A percentile compares a stretch with the other conserved stretches of the same genome.
Evolutionary conservation across 345 rosid species (phyloP).

Genomic region (Ceriops tagal): DNA sequence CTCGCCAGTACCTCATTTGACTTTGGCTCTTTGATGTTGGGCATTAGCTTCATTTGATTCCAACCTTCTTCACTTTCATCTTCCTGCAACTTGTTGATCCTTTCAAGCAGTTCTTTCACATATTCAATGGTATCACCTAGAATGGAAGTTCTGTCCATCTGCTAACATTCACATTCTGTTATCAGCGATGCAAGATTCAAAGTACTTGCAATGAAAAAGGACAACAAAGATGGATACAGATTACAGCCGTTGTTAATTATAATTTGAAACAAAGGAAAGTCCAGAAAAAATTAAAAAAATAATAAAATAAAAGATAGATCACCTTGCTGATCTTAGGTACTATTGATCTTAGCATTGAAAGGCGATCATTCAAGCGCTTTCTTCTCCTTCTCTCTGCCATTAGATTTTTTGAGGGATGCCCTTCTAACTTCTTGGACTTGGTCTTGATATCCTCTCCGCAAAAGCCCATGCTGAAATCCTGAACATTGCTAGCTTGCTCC

Average conservation of each 20-base stretch:
- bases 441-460: conserved; percentile 32
- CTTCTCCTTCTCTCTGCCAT: conserved; percentile 91
- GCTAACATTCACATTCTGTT: conserved; percentile 2
- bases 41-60: conserved; percentile 29
- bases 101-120: conserved; percentile 46
- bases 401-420: conserved; percentile 88
- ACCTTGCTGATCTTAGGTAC: conserved; percentile 98
- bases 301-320: background rate
- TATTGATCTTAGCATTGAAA: conserved; percentile 86
- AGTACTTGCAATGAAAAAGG: too few relatives aligned
- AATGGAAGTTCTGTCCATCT: conserved; percentile 76
- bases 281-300: conserved; percentile 8
- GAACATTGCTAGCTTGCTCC: conserved; percentile 24
- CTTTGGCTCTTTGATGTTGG: conserved; percentile 45
- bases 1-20: conserved; percentile 53
- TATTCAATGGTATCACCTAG: conserved; percentile 72
- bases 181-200: background rate
- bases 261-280: background rate
- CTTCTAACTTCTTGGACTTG: conserved; percentile 59
- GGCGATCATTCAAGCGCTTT: conserved; percentile 75
- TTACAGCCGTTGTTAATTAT: background rate
- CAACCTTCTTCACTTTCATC: conserved; percentile 36
- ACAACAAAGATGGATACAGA: too few relatives aligned
- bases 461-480: conserved; percentile 38
- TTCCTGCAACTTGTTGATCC: conserved; percentile 57